A percentile compares a stretch with the other conserved stretches of the same genome.
These are phyloP conservation scores for Calendula officinalis DNA, from an alignment of 129 eudicot genomes.

Conservation along the genomic window DNA sequence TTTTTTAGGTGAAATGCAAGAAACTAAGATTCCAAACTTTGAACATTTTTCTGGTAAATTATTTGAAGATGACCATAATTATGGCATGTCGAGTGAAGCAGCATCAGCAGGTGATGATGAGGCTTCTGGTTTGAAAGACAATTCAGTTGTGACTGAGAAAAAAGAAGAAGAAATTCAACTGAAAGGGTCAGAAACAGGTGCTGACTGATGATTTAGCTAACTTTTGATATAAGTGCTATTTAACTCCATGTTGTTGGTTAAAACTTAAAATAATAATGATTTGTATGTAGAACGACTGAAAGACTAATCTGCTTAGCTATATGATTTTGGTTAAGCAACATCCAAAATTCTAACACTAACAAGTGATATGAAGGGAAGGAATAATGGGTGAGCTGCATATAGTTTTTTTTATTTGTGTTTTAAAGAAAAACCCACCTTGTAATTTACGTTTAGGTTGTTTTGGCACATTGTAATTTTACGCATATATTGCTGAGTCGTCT, in stretches of 20 bases:
- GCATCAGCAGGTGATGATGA: slow-evolving; percentile 16
- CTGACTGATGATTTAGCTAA: slow-evolving; percentile 7
- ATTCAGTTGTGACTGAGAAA: not conserved
- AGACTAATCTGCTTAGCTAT: not conserved
- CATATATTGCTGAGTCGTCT: no score
- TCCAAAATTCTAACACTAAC: slow-evolving; percentile 12
- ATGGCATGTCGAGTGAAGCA: slow-evolving; percentile 14
- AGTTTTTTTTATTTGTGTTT: not conserved
- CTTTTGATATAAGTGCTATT: slow-evolving; percentile 14
- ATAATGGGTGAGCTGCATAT: not conserved
- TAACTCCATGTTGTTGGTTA: not conserved
- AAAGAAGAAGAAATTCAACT: not conserved
- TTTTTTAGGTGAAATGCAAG: not conserved
- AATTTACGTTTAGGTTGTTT: no score
- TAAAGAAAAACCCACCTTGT: not conserved
- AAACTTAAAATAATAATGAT: no score
- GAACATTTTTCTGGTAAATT: slow-evolving; percentile 10
- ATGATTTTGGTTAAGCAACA: slow-evolving; percentile 20
- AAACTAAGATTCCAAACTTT: not conserved
- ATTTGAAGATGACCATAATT: slow-evolving; percentile 17
- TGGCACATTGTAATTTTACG: no score
- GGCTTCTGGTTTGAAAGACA: slow-evolving; percentile 1
- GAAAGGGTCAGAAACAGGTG: not conserved
- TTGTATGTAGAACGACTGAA: no score
- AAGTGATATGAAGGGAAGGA: not conserved